phyloP scores from a whole-genome alignment of 1,139 yeast genomes.

The Yamadazyma triangularis region DNA sequence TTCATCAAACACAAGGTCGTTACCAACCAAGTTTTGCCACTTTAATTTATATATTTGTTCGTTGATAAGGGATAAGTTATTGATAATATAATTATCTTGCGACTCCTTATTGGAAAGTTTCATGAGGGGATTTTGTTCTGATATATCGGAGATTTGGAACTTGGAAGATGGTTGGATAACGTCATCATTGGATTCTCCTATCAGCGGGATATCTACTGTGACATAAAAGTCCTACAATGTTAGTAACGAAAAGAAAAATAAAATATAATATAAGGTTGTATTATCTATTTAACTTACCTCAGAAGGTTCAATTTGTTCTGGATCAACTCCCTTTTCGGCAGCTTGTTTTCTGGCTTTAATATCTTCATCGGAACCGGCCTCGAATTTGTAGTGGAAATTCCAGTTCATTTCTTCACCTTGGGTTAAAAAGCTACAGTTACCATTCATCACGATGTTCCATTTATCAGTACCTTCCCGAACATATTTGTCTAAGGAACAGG shows the following conservation, averaged over 20 bases:
- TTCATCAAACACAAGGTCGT: conserved; percentile 66
- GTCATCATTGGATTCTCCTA: conserved; percentile 20
- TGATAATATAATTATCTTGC: conserved; percentile 15
- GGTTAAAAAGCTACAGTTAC: conserved; percentile 59
- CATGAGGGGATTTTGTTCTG: conserved; percentile 30
- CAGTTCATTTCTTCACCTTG: conserved; percentile 92
- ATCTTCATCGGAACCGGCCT: conserved; percentile 79
- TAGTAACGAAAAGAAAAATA: no score
- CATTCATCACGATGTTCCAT: conserved; percentile 62
- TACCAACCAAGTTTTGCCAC: conserved; percentile 80
- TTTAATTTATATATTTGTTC: conserved; percentile 62
- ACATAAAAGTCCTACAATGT: conserved; percentile 36
- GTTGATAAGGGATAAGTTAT: conserved; percentile 31
- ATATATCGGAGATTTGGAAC: conserved; percentile 36
- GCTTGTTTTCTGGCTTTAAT: conserved; percentile 44
- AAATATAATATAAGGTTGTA: no score
- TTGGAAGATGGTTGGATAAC: conserved; percentile 39
- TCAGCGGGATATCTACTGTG: conserved; percentile 37
- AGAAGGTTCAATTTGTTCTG: conserved; percentile 20
- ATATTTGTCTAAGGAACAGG: conserved; percentile 41
- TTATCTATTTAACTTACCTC: conserved; percentile 31
- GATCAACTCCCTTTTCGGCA: conserved; percentile 11
- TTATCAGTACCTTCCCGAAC: conserved; percentile 17
- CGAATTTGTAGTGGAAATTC: conserved; percentile 66
- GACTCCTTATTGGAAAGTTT: conserved; percentile 27